Conservation (phyloP, 2,329 filamentous ascomycete species). For the Cryphonectria carpinicola region DNA sequence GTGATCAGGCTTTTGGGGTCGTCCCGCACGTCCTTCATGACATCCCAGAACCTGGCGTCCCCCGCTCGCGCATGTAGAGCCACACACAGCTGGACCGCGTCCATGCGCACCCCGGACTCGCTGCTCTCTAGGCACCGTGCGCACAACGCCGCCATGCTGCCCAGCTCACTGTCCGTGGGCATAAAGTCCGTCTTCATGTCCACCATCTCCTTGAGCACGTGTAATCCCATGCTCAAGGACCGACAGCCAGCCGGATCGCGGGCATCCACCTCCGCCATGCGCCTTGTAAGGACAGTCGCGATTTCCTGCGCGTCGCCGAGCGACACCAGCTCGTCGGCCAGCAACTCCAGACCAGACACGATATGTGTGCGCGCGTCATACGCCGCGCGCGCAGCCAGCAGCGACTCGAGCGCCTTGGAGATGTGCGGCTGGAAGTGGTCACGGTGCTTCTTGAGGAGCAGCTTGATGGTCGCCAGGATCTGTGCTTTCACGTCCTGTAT, state of each 20-base stretch:
- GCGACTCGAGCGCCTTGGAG: conserved; percentile 66
- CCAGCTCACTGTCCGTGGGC: conserved; percentile 57
- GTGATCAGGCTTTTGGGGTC: conserved; percentile 78
- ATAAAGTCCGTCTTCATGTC: conserved; percentile 51
- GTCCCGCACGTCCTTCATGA: conserved; percentile 66
- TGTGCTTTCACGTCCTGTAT: conserved; percentile 74
- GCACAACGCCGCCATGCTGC: conserved; percentile 54
- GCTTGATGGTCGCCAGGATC: conserved; percentile 72
- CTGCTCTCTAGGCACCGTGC: conserved; percentile 62
- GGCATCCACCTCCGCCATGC: conserved; percentile 51
- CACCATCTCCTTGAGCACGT: conserved; percentile 64
- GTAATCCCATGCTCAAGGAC: conserved; percentile 65
- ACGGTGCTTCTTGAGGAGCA: conserved; percentile 70
- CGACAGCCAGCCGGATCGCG: conserved; percentile 52
- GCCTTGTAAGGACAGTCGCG: conserved; percentile 55
- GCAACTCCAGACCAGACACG: conserved; percentile 72
- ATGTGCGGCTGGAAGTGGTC: conserved; percentile 70
- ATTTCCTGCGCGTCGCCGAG: conserved; percentile 68
- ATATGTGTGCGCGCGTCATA: conserved; percentile 74
- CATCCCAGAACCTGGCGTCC: conserved; percentile 68
- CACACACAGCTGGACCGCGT: conserved; percentile 79
- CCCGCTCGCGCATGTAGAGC: conserved; percentile 68
- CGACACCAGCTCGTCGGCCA: conserved; percentile 71
- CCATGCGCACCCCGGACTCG: conserved; percentile 69
- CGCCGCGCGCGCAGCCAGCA: conserved; percentile 65